Percentiles rank a stretch among this genome's conserved stretches.
Evolutionary conservation across 148 eudicot species (phyloP).

Genomic region (Rhododendron simsii): DNA sequence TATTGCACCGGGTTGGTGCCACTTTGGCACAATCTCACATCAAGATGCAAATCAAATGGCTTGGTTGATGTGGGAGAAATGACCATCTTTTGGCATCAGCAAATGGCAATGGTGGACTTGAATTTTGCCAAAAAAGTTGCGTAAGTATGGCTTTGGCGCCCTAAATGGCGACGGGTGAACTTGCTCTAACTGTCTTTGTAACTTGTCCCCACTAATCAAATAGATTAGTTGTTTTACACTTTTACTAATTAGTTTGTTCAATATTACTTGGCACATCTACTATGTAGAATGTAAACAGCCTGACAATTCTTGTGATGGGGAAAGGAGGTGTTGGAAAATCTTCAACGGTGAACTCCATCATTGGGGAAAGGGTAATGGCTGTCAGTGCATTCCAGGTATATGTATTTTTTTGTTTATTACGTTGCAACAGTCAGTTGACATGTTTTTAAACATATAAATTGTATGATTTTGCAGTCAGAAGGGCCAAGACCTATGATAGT

Average conservation of each 20-base stretch:
- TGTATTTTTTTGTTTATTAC: not conserved
- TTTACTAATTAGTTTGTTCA: not conserved
- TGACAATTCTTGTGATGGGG: constrained; percentile 95
- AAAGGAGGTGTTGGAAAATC: constrained; percentile 99
- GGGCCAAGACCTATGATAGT: constrained; percentile 84
- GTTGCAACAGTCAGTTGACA: not conserved
- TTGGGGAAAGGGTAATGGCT: constrained; percentile 84
- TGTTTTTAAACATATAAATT: not conserved
- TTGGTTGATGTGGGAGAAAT: too few relatives aligned
- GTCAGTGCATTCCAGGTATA: constrained; percentile 93
- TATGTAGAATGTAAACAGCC: constrained; percentile 58
- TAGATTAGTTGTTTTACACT: not conserved
- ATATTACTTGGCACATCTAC: not conserved
- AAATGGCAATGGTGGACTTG: too few relatives aligned
- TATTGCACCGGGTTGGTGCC: too few relatives aligned
- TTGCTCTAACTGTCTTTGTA: not conserved
- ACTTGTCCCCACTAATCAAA: not conserved
- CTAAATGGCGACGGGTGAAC: not conserved
- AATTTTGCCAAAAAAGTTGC: not conserved
- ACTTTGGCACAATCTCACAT: too few relatives aligned
- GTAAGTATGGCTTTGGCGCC: not conserved
- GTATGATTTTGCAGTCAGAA: constrained; percentile 58
- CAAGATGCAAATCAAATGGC: too few relatives aligned
- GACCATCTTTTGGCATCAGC: too few relatives aligned
- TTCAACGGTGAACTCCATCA: constrained; percentile 79